Evolutionary conservation across 23 red algal species (phyloP), one percentile per base, ranked within the genome.

Genomic region (Gracilaria domingensis): DNA sequence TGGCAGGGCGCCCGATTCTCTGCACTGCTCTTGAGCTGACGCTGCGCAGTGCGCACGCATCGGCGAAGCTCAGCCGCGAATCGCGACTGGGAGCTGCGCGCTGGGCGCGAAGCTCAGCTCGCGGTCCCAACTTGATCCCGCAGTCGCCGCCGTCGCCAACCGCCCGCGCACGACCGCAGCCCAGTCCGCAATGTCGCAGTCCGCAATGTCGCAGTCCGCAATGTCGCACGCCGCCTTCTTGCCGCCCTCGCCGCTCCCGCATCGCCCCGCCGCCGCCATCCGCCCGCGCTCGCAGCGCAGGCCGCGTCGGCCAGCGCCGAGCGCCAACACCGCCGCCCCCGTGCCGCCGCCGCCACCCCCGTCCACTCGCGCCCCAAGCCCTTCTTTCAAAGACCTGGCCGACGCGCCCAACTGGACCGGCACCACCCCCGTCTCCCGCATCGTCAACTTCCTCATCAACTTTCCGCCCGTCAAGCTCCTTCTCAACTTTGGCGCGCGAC

Each of bases 381-480:
- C 49, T 0, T 4, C 32, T 4, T 57, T 39, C 44, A 57, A 25
- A 21, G 37, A 60, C 2, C 56, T 13, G 18, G 14, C 77, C 77
- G 77, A 57, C 77, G 49, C 77, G 5, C 50, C 77, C 5, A 24
- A 12, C 4, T 81, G 90, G 90, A 55, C 90, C 33, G 79, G 79
- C 34, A 44, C 59, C 12, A 57, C 36, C 45, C 80, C 16, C 53
- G 34, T 74, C 17, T 93, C 90, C 6, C 64, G 66, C 29, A 3
- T 75, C 16, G 81, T 77, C 12, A 93, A 74, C 39, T 48, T 67
- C 21, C 49, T 93, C 20, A 93, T 93, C 23, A 5, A 75, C 17
- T 57, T 74, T 36, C 90, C 90, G 14, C 50, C 84, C 66, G 72
- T 85, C 81, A 70, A 49, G 33, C 18, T 75, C 8, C 25, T 93